Percentiles rank a stretch among this genome's conserved stretches.
Conservation (phyloP, 352 stramenopile genomes). For the Pythium sp. region DNA sequence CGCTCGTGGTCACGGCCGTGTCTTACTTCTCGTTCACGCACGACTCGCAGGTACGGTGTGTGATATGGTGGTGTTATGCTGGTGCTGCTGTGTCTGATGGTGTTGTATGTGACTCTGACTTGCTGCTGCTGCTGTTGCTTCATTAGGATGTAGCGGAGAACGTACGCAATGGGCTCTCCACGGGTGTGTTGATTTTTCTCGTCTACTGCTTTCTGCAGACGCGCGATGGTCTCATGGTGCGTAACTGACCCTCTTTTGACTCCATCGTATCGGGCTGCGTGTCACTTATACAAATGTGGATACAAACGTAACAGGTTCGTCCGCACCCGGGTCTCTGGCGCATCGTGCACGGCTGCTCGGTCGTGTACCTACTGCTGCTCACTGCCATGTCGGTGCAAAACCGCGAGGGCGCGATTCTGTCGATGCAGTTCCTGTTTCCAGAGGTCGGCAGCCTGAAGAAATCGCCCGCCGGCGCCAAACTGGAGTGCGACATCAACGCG, state of each 20-base stretch:
- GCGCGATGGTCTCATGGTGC: slow-evolving; percentile 72
- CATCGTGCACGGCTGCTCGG: slow-evolving; percentile 74
- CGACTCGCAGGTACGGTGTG: slow-evolving; percentile 47
- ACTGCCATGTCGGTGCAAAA: slow-evolving; percentile 70
- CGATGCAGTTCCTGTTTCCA: slow-evolving; percentile 75
- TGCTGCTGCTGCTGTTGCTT: slow-evolving; percentile 1
- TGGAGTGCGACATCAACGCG: slow-evolving; percentile 70
- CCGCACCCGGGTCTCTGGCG: slow-evolving; percentile 78
- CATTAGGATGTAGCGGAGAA: slow-evolving; percentile 56
- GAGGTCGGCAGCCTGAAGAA: slow-evolving; percentile 53
- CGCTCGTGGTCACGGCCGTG: slow-evolving; percentile 50
- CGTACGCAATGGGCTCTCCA: slow-evolving; percentile 55
- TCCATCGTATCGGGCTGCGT: too few relatives aligned
- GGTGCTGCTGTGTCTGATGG: slow-evolving; percentile 2
- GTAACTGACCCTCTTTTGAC: slow-evolving; percentile 2
- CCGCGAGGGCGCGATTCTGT: slow-evolving; percentile 47
- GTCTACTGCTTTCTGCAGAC: slow-evolving; percentile 87
- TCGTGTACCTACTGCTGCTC: slow-evolving; percentile 77
- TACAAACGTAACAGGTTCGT: slow-evolving; percentile 22
- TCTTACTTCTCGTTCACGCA: slow-evolving; percentile 84
- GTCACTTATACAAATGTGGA: not conserved
- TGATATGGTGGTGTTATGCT: not conserved
- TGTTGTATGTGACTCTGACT: slow-evolving; percentile 2
- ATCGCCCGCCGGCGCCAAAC: slow-evolving; percentile 18
- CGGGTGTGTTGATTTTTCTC: slow-evolving; percentile 76